Conservation (phyloP, 2,329 filamentous ascomycete species). For the Aspergillus tanneri region DNA sequence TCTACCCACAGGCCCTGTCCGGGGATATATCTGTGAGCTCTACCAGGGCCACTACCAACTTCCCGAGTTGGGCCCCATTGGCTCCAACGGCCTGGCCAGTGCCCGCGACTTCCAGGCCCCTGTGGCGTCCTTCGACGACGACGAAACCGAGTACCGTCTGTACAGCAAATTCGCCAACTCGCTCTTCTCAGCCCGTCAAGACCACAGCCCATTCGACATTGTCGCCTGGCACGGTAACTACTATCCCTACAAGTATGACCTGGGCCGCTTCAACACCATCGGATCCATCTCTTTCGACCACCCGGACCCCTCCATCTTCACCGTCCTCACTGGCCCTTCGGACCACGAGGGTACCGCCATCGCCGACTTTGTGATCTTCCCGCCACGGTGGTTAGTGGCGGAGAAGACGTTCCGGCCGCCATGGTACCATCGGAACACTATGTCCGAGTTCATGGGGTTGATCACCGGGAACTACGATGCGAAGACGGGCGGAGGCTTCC, state of each 20-base stretch:
- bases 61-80: conserved; percentile 71
- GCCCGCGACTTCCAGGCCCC: conserved; percentile 73
- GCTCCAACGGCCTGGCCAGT: conserved; percentile 73
- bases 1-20: conserved; percentile 60
- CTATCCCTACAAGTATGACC: conserved; percentile 78
- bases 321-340: conserved; percentile 60
- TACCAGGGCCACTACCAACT: conserved; percentile 71
- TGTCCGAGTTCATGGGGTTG: conserved; percentile 66
- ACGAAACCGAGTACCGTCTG: conserved; percentile 58
- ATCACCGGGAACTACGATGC: conserved; percentile 63
- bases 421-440: conserved; percentile 65
- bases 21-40: conserved; percentile 74
- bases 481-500: conserved; percentile 57
- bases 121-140: conserved; percentile 65
- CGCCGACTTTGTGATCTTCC: conserved; percentile 65
- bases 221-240: conserved; percentile 81
- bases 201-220: conserved; percentile 74
- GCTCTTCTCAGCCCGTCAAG: conserved; percentile 64
- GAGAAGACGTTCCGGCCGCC: conserved; percentile 61
- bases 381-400: conserved; percentile 62
- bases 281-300: conserved; percentile 74
- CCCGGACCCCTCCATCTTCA: conserved; percentile 76
- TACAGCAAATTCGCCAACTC: conserved; percentile 66
- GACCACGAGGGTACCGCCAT: conserved; percentile 61
- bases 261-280: conserved; percentile 73